A percentile compares a stretch with the other conserved stretches of the same genome.
Evolutionary conservation across 805 yeast genomes (phyloP).

Genomic region (Blastobotrys chiropterorum): DNA sequence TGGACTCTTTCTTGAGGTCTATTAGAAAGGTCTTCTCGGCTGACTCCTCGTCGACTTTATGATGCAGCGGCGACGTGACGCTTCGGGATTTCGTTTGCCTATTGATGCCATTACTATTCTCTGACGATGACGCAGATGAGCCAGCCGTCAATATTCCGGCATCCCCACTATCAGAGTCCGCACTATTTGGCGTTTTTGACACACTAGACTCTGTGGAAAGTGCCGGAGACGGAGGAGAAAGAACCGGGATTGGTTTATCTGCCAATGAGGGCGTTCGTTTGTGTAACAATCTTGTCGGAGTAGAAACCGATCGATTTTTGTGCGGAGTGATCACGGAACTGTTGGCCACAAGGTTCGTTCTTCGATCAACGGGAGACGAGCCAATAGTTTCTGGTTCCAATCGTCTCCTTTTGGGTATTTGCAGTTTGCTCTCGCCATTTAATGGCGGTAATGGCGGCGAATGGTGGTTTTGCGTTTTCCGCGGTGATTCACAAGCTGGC

Average conservation of each 20-base stretch:
- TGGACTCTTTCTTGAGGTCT: conserved; percentile 15
- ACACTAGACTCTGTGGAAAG: neutral
- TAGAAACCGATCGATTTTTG: conserved; percentile 19
- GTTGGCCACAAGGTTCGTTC: conserved; percentile 1
- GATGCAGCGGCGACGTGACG: conserved; percentile 5
- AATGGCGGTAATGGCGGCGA: conserved; percentile 4
- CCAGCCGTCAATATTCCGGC: neutral
- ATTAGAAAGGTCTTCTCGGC: neutral
- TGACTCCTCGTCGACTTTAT: neutral
- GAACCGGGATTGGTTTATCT: conserved; percentile 25
- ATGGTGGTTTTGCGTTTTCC: conserved; percentile 4
- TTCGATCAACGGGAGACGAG: conserved; percentile 9
- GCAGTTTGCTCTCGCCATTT: conserved; percentile 6
- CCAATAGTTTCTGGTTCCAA: conserved; percentile 11
- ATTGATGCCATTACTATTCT: neutral
- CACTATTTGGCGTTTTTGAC: neutral
- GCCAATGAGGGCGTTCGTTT: conserved; percentile 26
- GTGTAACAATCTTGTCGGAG: conserved; percentile 11
- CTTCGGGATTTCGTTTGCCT: neutral
- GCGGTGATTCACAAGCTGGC: neutral
- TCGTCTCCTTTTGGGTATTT: conserved; percentile 16
- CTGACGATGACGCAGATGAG: neutral
- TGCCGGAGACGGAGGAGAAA: conserved; percentile 22
- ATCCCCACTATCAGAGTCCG: neutral
- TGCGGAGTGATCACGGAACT: conserved; percentile 15